phyloP scores from a whole-genome alignment of 2,329 filamentous ascomycete genomes.

The Teratosphaeriaceae sp. region DNA sequence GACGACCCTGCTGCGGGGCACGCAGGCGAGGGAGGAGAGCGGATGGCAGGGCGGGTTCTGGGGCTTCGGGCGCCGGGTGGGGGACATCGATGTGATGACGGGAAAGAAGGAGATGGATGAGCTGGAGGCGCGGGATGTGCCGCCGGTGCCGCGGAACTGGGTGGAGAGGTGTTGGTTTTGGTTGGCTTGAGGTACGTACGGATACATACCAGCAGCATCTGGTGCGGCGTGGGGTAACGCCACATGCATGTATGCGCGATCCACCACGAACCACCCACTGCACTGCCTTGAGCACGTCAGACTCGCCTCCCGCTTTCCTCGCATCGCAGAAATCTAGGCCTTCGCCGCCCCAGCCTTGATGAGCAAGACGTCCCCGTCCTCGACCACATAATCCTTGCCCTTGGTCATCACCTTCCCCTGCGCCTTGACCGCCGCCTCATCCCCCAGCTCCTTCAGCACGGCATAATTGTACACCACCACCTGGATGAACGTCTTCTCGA shows the following conservation, averaged over 20 bases:
- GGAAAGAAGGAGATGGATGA: slow-evolving; percentile 42
- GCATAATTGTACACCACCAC: slow-evolving; percentile 87
- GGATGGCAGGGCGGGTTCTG: slow-evolving; percentile 26
- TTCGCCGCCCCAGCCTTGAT: slow-evolving; percentile 88
- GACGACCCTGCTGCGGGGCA: slow-evolving; percentile 1
- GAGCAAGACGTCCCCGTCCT: slow-evolving; percentile 75
- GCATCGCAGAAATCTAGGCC: slow-evolving; percentile 24
- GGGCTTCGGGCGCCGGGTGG: slow-evolving; percentile 25
- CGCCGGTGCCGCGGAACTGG: slow-evolving; percentile 35
- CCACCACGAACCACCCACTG: too few relatives aligned
- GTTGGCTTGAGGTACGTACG: too few relatives aligned
- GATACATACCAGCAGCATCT: too few relatives aligned
- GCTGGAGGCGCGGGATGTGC: slow-evolving; percentile 36
- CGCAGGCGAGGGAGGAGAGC: not conserved
- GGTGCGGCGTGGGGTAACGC: too few relatives aligned
- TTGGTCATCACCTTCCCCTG: slow-evolving; percentile 98
- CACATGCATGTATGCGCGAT: too few relatives aligned
- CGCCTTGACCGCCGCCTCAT: slow-evolving; percentile 81
- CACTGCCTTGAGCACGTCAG: too few relatives aligned
- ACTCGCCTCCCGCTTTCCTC: not conserved
- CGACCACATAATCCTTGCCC: slow-evolving; percentile 91
- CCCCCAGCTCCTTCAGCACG: slow-evolving; percentile 74
- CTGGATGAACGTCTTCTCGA: slow-evolving; percentile 99
- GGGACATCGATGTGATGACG: slow-evolving; percentile 39
- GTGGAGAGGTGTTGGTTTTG: slow-evolving; percentile 41